Evolutionary conservation across 2,329 filamentous ascomycete genomes (phyloP).

Genomic region (Fusarium guadeloupense): DNA sequence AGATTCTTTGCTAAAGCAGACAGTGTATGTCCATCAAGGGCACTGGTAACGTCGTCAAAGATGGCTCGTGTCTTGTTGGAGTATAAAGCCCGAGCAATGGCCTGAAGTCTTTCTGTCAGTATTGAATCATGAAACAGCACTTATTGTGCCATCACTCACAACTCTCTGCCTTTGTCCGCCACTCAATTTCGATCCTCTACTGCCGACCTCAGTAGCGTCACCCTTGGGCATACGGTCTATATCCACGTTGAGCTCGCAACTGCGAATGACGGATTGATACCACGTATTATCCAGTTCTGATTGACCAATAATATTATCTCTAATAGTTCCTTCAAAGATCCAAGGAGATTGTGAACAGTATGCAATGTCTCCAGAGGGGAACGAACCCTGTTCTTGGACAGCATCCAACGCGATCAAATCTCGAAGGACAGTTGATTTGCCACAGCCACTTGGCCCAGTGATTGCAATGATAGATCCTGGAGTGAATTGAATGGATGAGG

Average conservation of each 20-base stretch:
- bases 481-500: not conserved
- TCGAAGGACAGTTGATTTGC: not conserved
- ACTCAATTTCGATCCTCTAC: not conserved
- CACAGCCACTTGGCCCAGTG: conserved; percentile 5
- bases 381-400: not conserved
- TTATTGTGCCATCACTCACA: not conserved
- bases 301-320: not conserved
- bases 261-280: not conserved
- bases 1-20: not conserved
- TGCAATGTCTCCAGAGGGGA: not conserved
- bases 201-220: not conserved
- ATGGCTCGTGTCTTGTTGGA: not conserved
- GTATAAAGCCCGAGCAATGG: not conserved
- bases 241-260: not conserved
- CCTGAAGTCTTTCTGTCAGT: not conserved
- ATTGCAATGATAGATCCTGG: not conserved
- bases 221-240: not conserved
- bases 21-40: not conserved
- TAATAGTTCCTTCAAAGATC: not conserved
- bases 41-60: not conserved
- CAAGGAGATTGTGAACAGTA: conserved; percentile 1
- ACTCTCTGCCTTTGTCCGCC: not conserved
- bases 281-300: not conserved
- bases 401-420: not conserved
- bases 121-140: not conserved